Evolutionary conservation across 169 alveolate species (phyloP).

Genomic region (Blepharisma undulans): DNA sequence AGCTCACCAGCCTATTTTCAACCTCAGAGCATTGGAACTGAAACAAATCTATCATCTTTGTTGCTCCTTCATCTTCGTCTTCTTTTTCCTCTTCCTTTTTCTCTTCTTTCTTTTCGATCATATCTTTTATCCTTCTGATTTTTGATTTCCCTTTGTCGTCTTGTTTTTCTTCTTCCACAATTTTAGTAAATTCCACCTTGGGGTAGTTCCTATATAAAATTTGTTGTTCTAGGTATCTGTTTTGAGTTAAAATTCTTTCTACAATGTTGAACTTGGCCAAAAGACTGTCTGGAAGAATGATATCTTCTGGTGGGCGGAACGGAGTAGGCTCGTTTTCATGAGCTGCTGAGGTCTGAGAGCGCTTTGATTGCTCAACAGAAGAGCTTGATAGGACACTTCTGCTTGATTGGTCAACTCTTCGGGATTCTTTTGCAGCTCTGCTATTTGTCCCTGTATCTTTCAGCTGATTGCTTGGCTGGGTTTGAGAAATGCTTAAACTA

Average conservation of each 20-base stretch:
- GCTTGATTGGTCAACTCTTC: neutral
- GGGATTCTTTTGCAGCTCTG: neutral
- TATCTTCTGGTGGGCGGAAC: constrained; percentile 28
- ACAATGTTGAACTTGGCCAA: constrained; percentile 58
- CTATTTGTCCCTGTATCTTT: constrained; percentile 14
- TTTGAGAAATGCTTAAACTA: constrained; percentile 28
- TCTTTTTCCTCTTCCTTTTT: constrained; percentile 68
- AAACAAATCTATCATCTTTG: constrained; percentile 66
- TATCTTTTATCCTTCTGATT: constrained; percentile 22
- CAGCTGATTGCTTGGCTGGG: neutral
- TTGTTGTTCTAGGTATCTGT: constrained; percentile 86
- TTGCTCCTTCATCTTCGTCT: constrained; percentile 65
- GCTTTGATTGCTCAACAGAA: constrained; percentile 14
- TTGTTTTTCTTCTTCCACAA: constrained; percentile 54
- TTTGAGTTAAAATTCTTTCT: constrained; percentile 88
- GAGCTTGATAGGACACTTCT: constrained; percentile 9
- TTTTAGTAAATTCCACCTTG: constrained; percentile 67
- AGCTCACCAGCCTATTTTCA: constrained; percentile 69
- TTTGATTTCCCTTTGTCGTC: constrained; percentile 53
- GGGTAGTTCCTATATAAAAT: constrained; percentile 89
- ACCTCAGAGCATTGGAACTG: constrained; percentile 76
- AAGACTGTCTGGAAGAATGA: constrained; percentile 9
- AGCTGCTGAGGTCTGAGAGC: constrained; percentile 5
- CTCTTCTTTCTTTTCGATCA: constrained; percentile 43
- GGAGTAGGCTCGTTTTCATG: constrained; percentile 24